Base-by-base conservation (phyloP, 352 stramenopile genomes). In the Pilasporangium apinafurcum region DNA sequence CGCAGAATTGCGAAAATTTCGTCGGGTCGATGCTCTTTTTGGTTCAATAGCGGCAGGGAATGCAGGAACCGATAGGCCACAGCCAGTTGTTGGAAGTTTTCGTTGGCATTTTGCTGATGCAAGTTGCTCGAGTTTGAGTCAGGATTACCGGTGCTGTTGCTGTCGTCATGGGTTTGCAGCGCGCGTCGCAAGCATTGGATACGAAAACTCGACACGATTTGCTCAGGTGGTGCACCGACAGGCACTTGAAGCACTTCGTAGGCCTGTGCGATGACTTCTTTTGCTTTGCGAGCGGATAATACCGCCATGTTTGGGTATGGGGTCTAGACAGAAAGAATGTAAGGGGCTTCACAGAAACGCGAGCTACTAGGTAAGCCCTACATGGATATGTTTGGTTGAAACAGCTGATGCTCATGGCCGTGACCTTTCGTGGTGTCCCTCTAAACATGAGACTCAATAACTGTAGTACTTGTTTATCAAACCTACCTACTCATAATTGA, bases 51-150 rank as follows among this genome's bases (percentile, higher is more conserved):
- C 9, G 75, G 71, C 29, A 85, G 40, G 22, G 70, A 82, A 2
- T 49, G 55, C n/a, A 87, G 44, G 42, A 82, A 87, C 1, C 75
- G 71, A 44, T 83, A 85, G 2, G 71, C 75, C 22, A 85, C 71
- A 8, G 65, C 68, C 51, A 83, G 68, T 8, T 65, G 69, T 46
- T 83, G 66, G 44, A 83, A 87, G 37, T 61, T 43, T n/a, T 39
- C 17, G 20, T 62, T 44, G 25, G 46, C 40, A 16, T 20, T 30
- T 10, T 32, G 24, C 8, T 10, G 12, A 63, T 60, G 22, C 40
- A 17, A 22, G 17, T 33, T 22, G 38, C 37, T 13, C 28, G n/a
- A n/a, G n/a, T n/a, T n/a, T 44, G 10, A 46, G 12, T 33, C 26
- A 9, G 37, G 39, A 26, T 36, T 33, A 24, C 55, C 17, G 16